Evolutionary conservation across 2,329 filamentous ascomycete species (phyloP), one percentile per base, ranked within the genome.

Genomic region (Aspergillus caelatus): DNA sequence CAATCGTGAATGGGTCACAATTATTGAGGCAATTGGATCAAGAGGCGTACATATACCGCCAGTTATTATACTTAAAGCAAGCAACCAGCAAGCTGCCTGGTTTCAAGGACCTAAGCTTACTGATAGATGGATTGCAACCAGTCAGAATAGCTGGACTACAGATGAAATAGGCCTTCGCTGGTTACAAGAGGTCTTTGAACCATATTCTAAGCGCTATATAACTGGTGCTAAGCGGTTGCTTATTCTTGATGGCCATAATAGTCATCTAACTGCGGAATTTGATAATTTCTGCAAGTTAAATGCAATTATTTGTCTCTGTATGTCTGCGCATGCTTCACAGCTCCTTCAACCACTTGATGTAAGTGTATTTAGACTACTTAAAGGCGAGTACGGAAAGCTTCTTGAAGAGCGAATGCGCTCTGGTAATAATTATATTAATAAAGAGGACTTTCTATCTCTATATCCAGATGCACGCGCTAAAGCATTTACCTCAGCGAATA

Each of bases 401-500:
- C 14, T 41, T 14, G 36, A 41, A 41, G 16, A 19, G 7, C 12
- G 12, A 4, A 41, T 41, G 3, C 11, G 3, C 4, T 2, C 36
- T 7, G 36, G 14, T 4, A 41, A 41, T 7, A 41, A 41, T 19
- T 12, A 41, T 41, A 41, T 41, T 41, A 6, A 41, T 19, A 41
- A 41, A 19, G 14, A 45, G 9, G n/a, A 58, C 21, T 57, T 62
- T 63, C 54, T 65, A 54, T 41, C 45, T 1, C 26, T 61, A 48
- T 65, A 65, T 57, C 32, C 48, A 32, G 14, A 43, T 48, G 43
- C 30, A 58, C 26, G 45, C 28, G 21, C 34, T 26, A 19, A 30
- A 32, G 48, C 59, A 21, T 61, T 63, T 48, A 61, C 4, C 56
- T 39, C 11, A 58, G 41, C 10, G 16, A 63, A 63, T 53, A 63